Conservation (phyloP, 345 rosid species). For the Hypericum androsaemum region DNA sequence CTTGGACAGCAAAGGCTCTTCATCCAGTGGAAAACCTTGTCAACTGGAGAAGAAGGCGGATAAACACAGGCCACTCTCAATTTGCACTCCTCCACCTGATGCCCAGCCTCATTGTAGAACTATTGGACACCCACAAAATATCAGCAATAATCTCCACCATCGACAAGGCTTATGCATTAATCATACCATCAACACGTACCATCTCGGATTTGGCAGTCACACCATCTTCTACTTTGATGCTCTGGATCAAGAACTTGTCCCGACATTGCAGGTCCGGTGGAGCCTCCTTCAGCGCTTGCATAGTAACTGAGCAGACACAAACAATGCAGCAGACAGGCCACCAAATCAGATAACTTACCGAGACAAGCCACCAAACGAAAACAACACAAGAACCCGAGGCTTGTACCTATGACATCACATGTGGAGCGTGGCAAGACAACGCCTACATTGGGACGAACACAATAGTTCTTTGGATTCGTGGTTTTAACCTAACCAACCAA, state of each 20-base stretch:
- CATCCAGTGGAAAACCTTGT: too few relatives aligned
- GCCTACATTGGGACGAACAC: constrained; percentile 13
- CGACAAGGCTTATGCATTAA: background rate
- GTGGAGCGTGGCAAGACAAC: constrained; percentile 10
- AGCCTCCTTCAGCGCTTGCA: constrained; percentile 13
- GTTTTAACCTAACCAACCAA: constrained; percentile 8
- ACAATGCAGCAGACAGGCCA: background rate
- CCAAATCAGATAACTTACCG: background rate
- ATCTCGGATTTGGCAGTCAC: constrained; percentile 3
- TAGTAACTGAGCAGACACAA: constrained; percentile 4
- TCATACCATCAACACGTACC: background rate
- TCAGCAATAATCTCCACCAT: background rate
- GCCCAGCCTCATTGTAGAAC: constrained; percentile 12
- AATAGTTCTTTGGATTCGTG: constrained; percentile 13
- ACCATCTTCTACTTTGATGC: background rate
- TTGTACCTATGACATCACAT: constrained; percentile 9
- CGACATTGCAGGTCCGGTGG: constrained; percentile 10
- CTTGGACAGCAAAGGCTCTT: too few relatives aligned
- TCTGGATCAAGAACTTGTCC: constrained; percentile 12
- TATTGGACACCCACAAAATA: background rate
- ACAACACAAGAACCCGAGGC: background rate
- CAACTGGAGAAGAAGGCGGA: background rate
- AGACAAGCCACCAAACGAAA: background rate
- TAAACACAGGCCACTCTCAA: constrained; percentile 7
- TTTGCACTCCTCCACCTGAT: constrained; percentile 10